Evolutionary conservation across 331 rosid species (phyloP).

Genomic region (Quercus phellos): DNA sequence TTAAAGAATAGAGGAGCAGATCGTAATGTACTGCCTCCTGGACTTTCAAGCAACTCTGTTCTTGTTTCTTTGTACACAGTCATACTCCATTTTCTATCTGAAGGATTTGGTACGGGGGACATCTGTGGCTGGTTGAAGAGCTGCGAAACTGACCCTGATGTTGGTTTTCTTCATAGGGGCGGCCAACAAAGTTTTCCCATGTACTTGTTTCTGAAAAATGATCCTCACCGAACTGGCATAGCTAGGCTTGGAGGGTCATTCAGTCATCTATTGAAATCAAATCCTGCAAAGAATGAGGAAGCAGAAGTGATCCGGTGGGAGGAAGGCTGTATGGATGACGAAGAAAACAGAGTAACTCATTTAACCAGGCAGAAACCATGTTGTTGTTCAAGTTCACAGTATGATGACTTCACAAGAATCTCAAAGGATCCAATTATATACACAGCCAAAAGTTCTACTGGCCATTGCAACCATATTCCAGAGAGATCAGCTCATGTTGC

Average conservation of each 20-base stretch:
- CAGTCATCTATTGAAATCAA: conserved; percentile 62
- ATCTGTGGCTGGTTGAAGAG: conserved; percentile 77
- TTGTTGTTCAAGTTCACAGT: conserved; percentile 72
- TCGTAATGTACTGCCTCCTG: conserved; percentile 70
- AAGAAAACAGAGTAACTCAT: conserved; percentile 78
- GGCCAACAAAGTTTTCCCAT: conserved; percentile 83
- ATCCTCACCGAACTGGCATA: conserved; percentile 63
- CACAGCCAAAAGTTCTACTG: conserved; percentile 64
- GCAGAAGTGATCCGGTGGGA: conserved; percentile 76
- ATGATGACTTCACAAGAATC: conserved; percentile 60
- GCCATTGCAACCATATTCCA: conserved; percentile 63
- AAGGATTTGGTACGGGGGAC: conserved; percentile 81
- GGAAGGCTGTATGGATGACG: conserved; percentile 92
- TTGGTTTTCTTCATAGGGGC: conserved; percentile 97
- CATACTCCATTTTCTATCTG: conserved; percentile 84
- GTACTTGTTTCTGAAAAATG: conserved; percentile 60
- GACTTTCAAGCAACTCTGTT: conserved; percentile 85
- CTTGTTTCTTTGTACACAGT: conserved; percentile 88
- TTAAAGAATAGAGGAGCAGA: conserved; percentile 89
- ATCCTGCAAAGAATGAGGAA: conserved; percentile 54
- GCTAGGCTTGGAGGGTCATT: conserved; percentile 95
- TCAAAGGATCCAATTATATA: conserved; percentile 62
- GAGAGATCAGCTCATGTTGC: conserved; percentile 84
- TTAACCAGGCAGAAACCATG: conserved; percentile 77
- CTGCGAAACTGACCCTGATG: conserved; percentile 47